Base-by-base conservation (phyloP, 225 moss, liverwort and hornwort genomes). In the Pseudoscleropodium purum region DNA sequence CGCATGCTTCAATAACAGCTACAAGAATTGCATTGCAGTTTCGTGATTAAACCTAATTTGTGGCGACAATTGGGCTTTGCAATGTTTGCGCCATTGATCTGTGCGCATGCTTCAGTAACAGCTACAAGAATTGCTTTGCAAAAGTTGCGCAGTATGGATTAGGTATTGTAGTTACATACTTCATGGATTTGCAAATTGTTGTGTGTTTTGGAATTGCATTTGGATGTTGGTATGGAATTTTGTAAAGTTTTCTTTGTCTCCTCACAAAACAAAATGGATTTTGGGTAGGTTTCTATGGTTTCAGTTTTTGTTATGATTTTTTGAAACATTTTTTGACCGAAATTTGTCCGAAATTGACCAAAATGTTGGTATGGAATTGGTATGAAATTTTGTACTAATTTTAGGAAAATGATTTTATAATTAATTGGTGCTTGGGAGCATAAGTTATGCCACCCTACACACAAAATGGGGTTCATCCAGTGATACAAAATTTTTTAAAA, bases 251-350 rank as follows among this genome's bases (percentile, higher is more conserved):
- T 1, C 13, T 13, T 19, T 20, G 13, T 33, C 7, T 49, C 1
- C 2, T 49, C 12, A 2, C 2, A 4, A 4, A 49, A 7, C 5
- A 7, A 75, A 31, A 33, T 75, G 49, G 31, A 11, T 75, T 75
- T 31, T 11, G 20, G 17, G 0, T 31, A 4, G 19, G 4, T 2
- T 49, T 0, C 1, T 49, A 17, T 0, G 0, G 7, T 33, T 5
- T 51, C 20, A 13, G 5, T 4, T 75, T 49, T 51, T 1, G 0
- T 33, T 1, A 33, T 20, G 20, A 75, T 12, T 18, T 62, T 62
- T 62, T 62, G 27, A 61, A 60, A 11, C 1, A 2, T 29, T 27
- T 74, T 15, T 43, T 6, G 5, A 51, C 51, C 51, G n/a, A 51
- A 13, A 51, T 3, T 51, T 51, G 51, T 51, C 51, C 13, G 13